Percentiles rank a stretch among this genome's conserved stretches.
Conservation (phyloP, 805 yeast species). For the Candida boleticola region DNA sequence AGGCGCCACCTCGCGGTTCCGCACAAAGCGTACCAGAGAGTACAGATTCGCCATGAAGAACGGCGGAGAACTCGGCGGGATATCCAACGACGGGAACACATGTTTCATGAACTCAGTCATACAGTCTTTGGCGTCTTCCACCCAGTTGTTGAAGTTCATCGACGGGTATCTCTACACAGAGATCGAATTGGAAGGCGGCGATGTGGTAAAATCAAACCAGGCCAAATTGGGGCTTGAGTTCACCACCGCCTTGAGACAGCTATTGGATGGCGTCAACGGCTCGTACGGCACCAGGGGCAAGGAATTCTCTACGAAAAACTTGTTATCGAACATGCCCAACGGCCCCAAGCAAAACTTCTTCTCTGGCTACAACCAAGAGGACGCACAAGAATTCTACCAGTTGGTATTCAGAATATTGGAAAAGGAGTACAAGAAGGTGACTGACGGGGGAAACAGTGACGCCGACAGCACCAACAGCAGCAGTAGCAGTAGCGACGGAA, state of each 20-base stretch:
- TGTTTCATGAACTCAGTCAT: slow-evolving; percentile 92
- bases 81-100: slow-evolving; percentile 87
- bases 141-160: slow-evolving; percentile 55
- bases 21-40: slow-evolving; percentile 14
- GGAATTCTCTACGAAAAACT: slow-evolving; percentile 57
- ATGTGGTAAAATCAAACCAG: not conserved
- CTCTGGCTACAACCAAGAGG: slow-evolving; percentile 88
- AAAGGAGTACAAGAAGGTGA: slow-evolving; percentile 43
- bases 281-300: slow-evolving; percentile 49
- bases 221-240: slow-evolving; percentile 37
- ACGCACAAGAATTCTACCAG: slow-evolving; percentile 95
- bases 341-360: slow-evolving; percentile 77
- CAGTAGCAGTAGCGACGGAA: slow-evolving; percentile 6
- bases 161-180: slow-evolving; percentile 35
- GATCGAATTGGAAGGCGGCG: slow-evolving; percentile 24
- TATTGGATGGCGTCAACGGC: slow-evolving; percentile 61
- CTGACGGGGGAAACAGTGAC: slow-evolving; percentile 19
- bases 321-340: slow-evolving; percentile 68
- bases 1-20: slow-evolving; percentile 3
- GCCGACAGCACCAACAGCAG: slow-evolving; percentile 17
- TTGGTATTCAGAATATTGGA: slow-evolving; percentile 67
- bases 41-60: slow-evolving; percentile 44
- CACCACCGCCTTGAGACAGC: slow-evolving; percentile 49
- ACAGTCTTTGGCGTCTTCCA: slow-evolving; percentile 77
- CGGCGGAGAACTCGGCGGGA: slow-evolving; percentile 82